These are phyloP conservation scores for Podaxis carcinomalis DNA, from an alignment of 768 basidiomycete genomes.

Conservation along the genomic window DNA sequence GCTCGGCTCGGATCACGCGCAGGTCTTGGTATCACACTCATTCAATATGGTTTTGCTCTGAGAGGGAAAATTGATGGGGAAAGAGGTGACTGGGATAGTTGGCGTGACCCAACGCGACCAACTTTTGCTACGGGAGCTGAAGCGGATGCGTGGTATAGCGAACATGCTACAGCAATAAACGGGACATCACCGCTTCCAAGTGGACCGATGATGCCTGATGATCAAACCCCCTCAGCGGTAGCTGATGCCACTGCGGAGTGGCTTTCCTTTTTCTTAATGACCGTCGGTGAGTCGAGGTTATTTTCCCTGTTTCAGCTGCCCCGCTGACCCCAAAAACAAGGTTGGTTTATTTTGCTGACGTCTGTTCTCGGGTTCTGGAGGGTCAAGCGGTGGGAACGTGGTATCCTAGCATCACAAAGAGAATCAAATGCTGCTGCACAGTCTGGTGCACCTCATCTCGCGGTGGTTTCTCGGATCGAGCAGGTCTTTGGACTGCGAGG, in stretches of 20 bases:
- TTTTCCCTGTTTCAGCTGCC: neutral
- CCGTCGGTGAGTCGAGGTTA: conserved; percentile 48
- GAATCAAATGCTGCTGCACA: conserved; percentile 20
- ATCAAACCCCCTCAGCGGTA: conserved; percentile 35
- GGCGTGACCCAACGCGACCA: conserved; percentile 26
- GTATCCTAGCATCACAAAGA: conserved; percentile 59
- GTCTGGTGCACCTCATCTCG: conserved; percentile 13
- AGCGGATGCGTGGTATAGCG: conserved; percentile 38
- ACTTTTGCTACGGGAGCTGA: conserved; percentile 41
- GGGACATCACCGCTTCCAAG: conserved; percentile 18
- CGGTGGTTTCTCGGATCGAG: conserved; percentile 34
- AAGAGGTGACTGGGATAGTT: conserved; percentile 25
- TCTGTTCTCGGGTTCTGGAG: conserved; percentile 89
- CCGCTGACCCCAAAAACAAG: conserved; percentile 13
- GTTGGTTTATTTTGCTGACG: conserved; percentile 60
- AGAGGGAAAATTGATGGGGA: conserved; percentile 48
- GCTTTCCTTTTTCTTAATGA: conserved; percentile 95
- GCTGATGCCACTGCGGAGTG: conserved; percentile 84
- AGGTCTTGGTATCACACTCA: conserved; percentile 92
- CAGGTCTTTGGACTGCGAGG: conserved; percentile 34
- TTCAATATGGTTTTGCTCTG: conserved; percentile 89
- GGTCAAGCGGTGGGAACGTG: conserved; percentile 84
- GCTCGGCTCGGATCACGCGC: conserved; percentile 91
- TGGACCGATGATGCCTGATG: conserved; percentile 27
- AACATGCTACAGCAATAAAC: conserved; percentile 22